Evolutionary conservation across 306 rosid species (phyloP), one percentile per base, ranked within the genome.

Genomic region (Cercis canadensis): DNA sequence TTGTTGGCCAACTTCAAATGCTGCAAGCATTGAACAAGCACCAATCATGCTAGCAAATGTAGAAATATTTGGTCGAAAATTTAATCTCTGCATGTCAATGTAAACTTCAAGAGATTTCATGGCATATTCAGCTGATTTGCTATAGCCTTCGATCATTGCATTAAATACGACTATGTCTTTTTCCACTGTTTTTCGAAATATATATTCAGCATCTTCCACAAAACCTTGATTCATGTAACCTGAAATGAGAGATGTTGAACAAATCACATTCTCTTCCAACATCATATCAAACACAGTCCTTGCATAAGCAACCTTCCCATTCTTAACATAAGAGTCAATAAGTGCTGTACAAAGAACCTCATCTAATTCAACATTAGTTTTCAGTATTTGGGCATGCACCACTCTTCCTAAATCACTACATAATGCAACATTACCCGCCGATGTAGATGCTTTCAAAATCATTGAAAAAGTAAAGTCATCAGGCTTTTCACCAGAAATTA

Each of bases 121-220:
- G 32, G 88, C 97, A 81, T 74, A 60, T 54, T 87, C 88, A 17
- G 71, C 43, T 10, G 84, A 64, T 85, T 85, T 89, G 77, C 98
- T 94, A 71, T 87, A 94, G 49, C 97, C 98, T 80, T 94, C 98
- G 57, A 94, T 84, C 97, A 90, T 94, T 13, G 97, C 95, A 85
- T 94, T 90, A 75, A 87, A 94, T 11, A 82, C 92, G 46, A 94
- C 98, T 8, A 86, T 53, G 70, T 90, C 98, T 84, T 84, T 90
- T 40, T 72, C 80, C 71, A 77, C 74, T 1, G 98, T 80, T 67
- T 79, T 84, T 57, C 45, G 54, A 41, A 90, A 94, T 62, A 94
- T 77, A 44, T 70, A 83, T 75, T 87, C 94, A n/a, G 95, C 97
- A 24, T 90, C 92, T 44, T 67, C 53, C 32, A 86, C 73, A 16